Evolutionary conservation across 768 basidiomycete genomes (phyloP).

Genomic region (Trametes cinnabarina): DNA sequence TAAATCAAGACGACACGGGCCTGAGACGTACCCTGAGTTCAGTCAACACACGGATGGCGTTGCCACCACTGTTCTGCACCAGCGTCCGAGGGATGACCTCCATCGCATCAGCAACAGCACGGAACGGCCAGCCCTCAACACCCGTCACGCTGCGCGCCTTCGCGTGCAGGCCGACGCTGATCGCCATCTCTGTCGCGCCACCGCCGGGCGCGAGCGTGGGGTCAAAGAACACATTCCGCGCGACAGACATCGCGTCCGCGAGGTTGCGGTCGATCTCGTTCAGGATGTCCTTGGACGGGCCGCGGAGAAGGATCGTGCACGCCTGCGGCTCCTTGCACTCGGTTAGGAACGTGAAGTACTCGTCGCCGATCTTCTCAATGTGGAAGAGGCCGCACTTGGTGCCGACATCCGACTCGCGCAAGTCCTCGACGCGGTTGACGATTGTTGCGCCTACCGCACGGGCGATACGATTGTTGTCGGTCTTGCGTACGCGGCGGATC

Average conservation of each 20-base stretch:
- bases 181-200: conserved; percentile 98
- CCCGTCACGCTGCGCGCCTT: conserved; percentile 81
- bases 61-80: conserved; percentile 93
- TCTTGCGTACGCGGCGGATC: conserved; percentile 95
- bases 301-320: conserved; percentile 96
- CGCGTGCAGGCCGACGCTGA: conserved; percentile 80
- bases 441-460: conserved; percentile 95
- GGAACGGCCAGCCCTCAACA: conserved; percentile 87
- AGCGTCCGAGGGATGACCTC: conserved; percentile 96
- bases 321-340: conserved; percentile 90
- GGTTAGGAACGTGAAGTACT: conserved; percentile 99
- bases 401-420: conserved; percentile 89
- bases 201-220: conserved; percentile 92
- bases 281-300: conserved; percentile 96
- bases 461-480: conserved; percentile 98
- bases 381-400: conserved; percentile 95
- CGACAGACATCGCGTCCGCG: conserved; percentile 96
- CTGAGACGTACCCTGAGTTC: conserved; percentile 73
- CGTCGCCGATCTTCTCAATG: conserved; percentile 96
- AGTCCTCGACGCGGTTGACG: conserved; percentile 93
- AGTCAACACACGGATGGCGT: conserved; percentile 89
- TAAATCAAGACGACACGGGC: background rate
- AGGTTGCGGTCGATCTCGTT: conserved; percentile 98
- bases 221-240: conserved; percentile 95
- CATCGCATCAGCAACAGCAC: conserved; percentile 93